A percentile compares a stretch with the other conserved stretches of the same genome.
These are phyloP conservation scores for Hibiscus syriacus DNA, from an alignment of 345 rosid genomes.

Conservation along the genomic window DNA sequence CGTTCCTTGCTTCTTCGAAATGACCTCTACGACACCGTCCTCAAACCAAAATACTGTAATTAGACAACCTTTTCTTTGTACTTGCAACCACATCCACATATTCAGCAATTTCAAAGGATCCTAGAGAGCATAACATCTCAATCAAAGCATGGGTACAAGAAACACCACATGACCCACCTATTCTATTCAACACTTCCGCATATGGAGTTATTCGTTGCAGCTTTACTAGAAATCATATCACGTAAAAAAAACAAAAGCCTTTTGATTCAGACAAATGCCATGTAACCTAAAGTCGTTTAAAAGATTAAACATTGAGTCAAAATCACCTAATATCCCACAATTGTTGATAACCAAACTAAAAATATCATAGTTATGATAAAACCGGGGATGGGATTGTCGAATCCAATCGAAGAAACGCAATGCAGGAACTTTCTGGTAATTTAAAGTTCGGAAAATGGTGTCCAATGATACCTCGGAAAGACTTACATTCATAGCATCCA, in stretches of 20 bases:
- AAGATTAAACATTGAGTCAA: constrained; percentile 19
- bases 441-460: constrained; percentile 25
- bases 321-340: constrained; percentile 42
- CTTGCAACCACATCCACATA: constrained; percentile 37
- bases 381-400: constrained; percentile 18
- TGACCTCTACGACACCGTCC: constrained; percentile 29
- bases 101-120: constrained; percentile 32
- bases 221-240: constrained; percentile 17
- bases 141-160: constrained; percentile 38
- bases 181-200: constrained; percentile 23
- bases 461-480: constrained; percentile 20
- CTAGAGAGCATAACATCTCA: constrained; percentile 26
- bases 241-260: constrained; percentile 38
- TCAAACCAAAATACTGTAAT: constrained; percentile 26
- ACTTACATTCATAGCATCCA: constrained; percentile 24
- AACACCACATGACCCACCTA: constrained; percentile 28
- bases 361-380: constrained; percentile 19
- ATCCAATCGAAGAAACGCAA: constrained; percentile 40
- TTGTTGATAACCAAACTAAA: constrained; percentile 44
- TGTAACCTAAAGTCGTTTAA: constrained; percentile 22
- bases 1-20: constrained; percentile 21
- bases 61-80: constrained; percentile 24
- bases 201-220: constrained; percentile 13
- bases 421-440: constrained; percentile 28
- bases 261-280: constrained; percentile 21